Conservation (phyloP, 1,139 yeast species). For the Torulaspora globosa region DNA sequence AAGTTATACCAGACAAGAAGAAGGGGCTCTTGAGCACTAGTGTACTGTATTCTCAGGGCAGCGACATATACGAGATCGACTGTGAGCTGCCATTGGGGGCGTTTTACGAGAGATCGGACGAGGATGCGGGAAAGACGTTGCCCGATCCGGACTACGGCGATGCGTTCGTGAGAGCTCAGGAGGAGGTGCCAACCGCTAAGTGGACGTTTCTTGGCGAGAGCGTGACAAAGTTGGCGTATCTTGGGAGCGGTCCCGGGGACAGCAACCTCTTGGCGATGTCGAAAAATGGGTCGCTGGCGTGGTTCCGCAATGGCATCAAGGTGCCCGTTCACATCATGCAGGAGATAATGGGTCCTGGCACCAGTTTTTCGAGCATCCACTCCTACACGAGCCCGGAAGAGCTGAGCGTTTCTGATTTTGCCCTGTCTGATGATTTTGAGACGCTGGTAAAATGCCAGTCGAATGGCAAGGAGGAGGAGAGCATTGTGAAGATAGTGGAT, state of each 20-base stretch:
- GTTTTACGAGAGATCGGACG: conserved; percentile 15
- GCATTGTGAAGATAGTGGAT: conserved; percentile 32
- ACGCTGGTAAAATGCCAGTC: conserved; percentile 34
- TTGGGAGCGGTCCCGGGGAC: conserved; percentile 26
- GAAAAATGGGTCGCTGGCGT: conserved; percentile 34
- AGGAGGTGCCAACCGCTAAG: conserved; percentile 22
- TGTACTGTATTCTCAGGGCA: conserved; percentile 33
- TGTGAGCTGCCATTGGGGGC: conserved; percentile 31
- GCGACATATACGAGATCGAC: conserved; percentile 33
- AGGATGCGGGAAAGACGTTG: conserved; percentile 4
- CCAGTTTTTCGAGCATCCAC: conserved; percentile 32
- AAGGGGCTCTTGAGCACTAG: conserved; percentile 29
- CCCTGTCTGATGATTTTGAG: conserved; percentile 29
- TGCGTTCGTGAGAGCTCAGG: conserved; percentile 23
- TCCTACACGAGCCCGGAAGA: conserved; percentile 25
- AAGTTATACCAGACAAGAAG: conserved; percentile 28
- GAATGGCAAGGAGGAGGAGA: conserved; percentile 28
- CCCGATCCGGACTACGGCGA: conserved; percentile 29
- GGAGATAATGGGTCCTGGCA: conserved; percentile 34
- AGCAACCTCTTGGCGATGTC: conserved; percentile 32
- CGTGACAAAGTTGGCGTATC: conserved; percentile 27
- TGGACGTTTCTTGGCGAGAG: conserved; percentile 35
- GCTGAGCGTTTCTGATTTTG: conserved; percentile 32
- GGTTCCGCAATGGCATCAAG: conserved; percentile 33
- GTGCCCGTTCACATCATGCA: conserved; percentile 35